Evolutionary conservation across 306 rosid species (phyloP), one percentile per base, ranked within the genome.

Genomic region (Quercus suber): DNA sequence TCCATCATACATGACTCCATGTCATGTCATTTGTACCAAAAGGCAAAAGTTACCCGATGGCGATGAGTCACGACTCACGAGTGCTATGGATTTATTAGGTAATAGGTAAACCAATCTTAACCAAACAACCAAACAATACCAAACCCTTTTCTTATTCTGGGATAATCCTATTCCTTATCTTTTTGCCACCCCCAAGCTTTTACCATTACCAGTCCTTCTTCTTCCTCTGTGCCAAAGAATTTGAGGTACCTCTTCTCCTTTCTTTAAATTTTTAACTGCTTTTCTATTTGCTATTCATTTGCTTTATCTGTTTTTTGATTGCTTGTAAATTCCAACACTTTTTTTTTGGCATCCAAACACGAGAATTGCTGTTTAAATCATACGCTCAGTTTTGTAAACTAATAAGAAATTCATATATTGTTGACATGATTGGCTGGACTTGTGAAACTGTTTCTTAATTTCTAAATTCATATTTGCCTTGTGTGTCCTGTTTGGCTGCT

Each of bases 321-420:
- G 37, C 56, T 28, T 13, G 27, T 35, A 19, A 57, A 5, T 4
- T 35, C 64, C 53, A 15, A 11, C 23, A 10, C 57, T 5, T 61
- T 55, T 68, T 64, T 76, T 68, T 18, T 33, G 15, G n/a, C 69
- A 58, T 49, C 85, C 88, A 84, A 86, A 74, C 88, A 70, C 53
- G 53, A 49, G 17, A 17, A 49, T 49, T 49, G 53, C 53, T 49
- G 15, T 49, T 49, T 49, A 49, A 49, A 49, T 49, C 53, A 49
- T 10, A 49, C 17, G 12, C 17, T 49, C 53, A 49, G 17, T 49
- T 49, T 12, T 49, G 53, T 49, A 12, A 49, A 49, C 53, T 49
- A 49, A 49, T 49, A 49, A 49, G 17, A 12, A 49, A 49, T 49
- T 10, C 53, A 3, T 45, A 12, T 45, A 45, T 45, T 45, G 53